These are phyloP conservation scores for Trematosphaeria pertusa DNA, from an alignment of 2,329 filamentous ascomycete species.

Conservation along the genomic window DNA sequence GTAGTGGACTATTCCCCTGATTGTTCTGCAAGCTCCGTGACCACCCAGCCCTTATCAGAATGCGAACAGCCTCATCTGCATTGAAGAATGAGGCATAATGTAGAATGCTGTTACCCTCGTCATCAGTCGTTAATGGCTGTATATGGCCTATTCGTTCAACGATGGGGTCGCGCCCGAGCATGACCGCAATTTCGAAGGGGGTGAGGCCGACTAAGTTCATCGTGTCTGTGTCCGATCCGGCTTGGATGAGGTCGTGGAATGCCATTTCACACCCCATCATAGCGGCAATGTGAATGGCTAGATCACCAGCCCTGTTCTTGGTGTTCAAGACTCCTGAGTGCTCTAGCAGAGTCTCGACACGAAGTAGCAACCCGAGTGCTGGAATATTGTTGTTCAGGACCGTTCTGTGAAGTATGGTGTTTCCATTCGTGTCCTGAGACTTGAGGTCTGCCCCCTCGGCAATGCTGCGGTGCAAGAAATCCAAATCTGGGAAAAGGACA, in stretches of 20 bases:
- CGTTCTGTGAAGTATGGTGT: background rate
- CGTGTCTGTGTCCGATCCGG: background rate
- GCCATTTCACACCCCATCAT: background rate
- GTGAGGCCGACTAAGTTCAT: background rate
- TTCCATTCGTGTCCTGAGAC: background rate
- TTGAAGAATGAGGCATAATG: background rate
- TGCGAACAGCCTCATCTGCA: background rate
- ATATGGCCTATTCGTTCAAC: background rate
- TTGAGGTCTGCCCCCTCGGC: background rate
- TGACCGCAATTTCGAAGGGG: background rate
- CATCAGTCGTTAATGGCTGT: background rate
- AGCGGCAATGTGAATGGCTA: background rate
- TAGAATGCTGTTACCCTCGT: background rate
- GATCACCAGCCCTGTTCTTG: background rate
- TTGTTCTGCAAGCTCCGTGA: background rate
- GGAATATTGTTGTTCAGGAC: background rate
- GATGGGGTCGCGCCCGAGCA: background rate
- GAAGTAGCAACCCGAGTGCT: background rate
- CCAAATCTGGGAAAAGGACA: background rate
- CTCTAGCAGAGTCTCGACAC: background rate
- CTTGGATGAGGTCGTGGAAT: background rate
- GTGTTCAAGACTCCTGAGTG: background rate
- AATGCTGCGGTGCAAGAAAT: background rate
- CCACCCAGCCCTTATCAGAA: background rate
- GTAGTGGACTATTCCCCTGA: background rate